These are phyloP conservation scores for Chlamydomonas sp. DNA, from an alignment of 139 green algal genomes.

Conservation along the genomic window DNA sequence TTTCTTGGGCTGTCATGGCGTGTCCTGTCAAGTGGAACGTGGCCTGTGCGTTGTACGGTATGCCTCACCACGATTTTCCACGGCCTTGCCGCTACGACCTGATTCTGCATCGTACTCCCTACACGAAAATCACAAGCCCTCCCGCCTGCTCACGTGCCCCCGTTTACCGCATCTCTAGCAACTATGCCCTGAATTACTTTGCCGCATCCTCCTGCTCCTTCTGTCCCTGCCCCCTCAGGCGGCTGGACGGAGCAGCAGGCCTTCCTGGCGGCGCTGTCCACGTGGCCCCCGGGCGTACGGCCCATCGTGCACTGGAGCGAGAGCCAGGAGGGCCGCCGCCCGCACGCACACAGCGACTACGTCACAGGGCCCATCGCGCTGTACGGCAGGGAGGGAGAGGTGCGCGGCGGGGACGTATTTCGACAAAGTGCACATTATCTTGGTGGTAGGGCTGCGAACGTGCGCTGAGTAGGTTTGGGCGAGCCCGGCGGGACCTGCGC, in stretches of 20 bases:
- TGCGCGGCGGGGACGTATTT: background rate
- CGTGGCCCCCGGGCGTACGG: slow-evolving; percentile 68
- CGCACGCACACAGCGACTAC: slow-evolving; percentile 73
- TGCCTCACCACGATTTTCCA: too few relatives aligned
- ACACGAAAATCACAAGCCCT: background rate
- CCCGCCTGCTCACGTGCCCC: too few relatives aligned
- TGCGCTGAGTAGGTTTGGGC: too few relatives aligned
- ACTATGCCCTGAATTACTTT: too few relatives aligned
- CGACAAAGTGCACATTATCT: too few relatives aligned
- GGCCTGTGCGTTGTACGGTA: too few relatives aligned
- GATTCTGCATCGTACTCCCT: background rate
- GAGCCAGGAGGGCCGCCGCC: slow-evolving; percentile 61
- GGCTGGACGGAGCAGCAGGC: slow-evolving; percentile 59
- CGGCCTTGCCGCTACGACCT: background rate
- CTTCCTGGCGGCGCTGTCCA: slow-evolving; percentile 57
- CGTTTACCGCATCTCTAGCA: too few relatives aligned
- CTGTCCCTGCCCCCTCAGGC: slow-evolving; percentile 39
- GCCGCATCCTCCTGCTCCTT: background rate
- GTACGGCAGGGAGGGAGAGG: slow-evolving; percentile 57
- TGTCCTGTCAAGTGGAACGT: background rate
- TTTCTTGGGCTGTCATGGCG: background rate
- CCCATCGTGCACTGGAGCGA: slow-evolving; percentile 79
- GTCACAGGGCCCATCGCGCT: slow-evolving; percentile 71
- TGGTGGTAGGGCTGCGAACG: too few relatives aligned
- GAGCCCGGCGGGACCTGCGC: too few relatives aligned